Percentiles rank a stretch among this genome's conserved stretches.
phyloP scores from a whole-genome alignment of 108 stramenopile genomes.

The Schizochytrium sp. region DNA sequence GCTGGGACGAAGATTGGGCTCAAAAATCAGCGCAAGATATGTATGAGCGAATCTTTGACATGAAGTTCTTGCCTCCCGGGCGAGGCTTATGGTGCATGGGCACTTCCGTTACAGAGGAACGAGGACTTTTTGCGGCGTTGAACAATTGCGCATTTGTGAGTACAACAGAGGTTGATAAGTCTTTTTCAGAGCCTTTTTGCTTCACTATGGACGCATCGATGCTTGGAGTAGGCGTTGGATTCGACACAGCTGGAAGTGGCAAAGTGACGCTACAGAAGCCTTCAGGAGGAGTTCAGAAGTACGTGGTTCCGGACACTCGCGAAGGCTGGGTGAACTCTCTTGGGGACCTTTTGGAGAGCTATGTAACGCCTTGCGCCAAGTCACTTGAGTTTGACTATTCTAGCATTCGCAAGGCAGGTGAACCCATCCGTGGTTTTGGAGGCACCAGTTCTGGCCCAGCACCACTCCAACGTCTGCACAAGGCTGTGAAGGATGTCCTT shows the following conservation, averaged over 20 bases:
- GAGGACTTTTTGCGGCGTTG: conserved; percentile 75
- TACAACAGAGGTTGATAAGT: conserved; percentile 66
- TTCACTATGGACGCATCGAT: conserved; percentile 78
- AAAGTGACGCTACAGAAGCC: conserved; percentile 16
- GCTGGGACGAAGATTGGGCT: conserved; percentile 72
- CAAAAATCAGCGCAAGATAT: conserved; percentile 73
- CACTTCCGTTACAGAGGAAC: conserved; percentile 73
- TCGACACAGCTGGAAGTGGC: conserved; percentile 73
- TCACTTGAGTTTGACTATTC: conserved; percentile 67
- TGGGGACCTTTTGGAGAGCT: conserved; percentile 66
- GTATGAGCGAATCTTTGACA: conserved; percentile 76
- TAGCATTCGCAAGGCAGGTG: conserved; percentile 70
- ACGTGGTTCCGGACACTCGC: conserved; percentile 72
- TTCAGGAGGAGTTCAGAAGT: not conserved
- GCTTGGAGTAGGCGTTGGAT: conserved; percentile 78
- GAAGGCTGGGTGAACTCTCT: conserved; percentile 76
- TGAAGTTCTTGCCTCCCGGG: conserved; percentile 79
- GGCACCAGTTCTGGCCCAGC: conserved; percentile 72
- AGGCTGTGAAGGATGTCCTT: conserved; percentile 62
- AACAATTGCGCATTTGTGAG: conserved; percentile 79
- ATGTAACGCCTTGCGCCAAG: conserved; percentile 61
- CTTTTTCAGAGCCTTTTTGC: conserved; percentile 73
- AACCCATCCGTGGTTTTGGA: conserved; percentile 75
- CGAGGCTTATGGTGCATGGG: conserved; percentile 80
- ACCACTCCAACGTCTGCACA: conserved; percentile 66